Percentiles rank a stretch among this genome's conserved stretches.
Evolutionary conservation across 768 basidiomycete genomes (phyloP).

Genomic region (Russula virescens): DNA sequence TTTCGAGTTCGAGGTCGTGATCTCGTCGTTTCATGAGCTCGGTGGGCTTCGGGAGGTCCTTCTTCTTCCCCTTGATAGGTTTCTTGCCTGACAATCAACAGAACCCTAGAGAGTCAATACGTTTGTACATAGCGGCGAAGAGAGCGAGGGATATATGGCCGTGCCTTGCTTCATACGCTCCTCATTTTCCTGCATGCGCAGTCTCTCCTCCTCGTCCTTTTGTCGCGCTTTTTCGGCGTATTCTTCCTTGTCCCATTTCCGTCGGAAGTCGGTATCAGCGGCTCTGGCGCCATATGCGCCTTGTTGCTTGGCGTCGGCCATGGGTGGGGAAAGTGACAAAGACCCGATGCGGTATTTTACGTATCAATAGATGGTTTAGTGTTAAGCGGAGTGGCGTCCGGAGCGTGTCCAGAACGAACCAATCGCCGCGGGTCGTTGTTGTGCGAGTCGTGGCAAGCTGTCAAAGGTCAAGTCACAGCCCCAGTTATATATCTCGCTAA

Average conservation of each 20-base stretch:
- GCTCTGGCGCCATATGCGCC: constrained; percentile 25
- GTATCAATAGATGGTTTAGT: too few relatives aligned
- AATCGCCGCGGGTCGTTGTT: too few relatives aligned
- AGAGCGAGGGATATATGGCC: constrained; percentile 10
- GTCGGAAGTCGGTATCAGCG: constrained; percentile 29
- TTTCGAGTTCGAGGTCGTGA: constrained; percentile 79
- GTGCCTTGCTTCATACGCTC: constrained; percentile 72
- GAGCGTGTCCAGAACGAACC: too few relatives aligned
- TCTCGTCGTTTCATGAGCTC: constrained; percentile 90
- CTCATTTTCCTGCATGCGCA: constrained; percentile 35
- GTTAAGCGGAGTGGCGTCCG: too few relatives aligned
- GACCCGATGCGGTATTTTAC: too few relatives aligned
- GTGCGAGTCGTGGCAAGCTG: too few relatives aligned
- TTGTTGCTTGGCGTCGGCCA: constrained; percentile 25
- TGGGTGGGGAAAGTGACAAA: background rate
- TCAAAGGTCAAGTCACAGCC: too few relatives aligned
- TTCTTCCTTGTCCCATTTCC: constrained; percentile 46
- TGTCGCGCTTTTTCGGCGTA: constrained; percentile 38
- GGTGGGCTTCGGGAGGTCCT: constrained; percentile 89
- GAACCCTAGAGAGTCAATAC: background rate
- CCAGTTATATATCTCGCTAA: too few relatives aligned
- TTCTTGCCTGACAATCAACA: constrained; percentile 59
- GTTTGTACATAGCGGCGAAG: background rate
- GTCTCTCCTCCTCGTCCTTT: constrained; percentile 35
- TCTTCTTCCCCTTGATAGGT: constrained; percentile 59